phyloP scores from a whole-genome alignment of 1,284 basidiomycete species.

The Irpex sp. region DNA sequence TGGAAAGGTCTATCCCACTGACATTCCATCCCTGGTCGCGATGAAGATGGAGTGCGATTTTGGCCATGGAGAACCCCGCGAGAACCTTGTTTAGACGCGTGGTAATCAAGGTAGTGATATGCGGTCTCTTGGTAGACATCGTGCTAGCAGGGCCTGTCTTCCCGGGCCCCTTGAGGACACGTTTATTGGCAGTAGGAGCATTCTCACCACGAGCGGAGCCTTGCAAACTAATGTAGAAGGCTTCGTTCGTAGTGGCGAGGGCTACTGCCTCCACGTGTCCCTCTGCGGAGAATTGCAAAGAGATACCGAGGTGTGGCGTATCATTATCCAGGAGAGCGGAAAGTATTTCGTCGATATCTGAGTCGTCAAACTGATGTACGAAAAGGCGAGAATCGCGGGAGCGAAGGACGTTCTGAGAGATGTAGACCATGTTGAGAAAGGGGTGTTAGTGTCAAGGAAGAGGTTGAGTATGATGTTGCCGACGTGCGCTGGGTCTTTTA shows the following conservation, averaged over 20 bases:
- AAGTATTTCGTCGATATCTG: background rate
- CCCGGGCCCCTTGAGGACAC: background rate
- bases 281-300: background rate
- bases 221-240: background rate
- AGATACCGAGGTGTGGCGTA: background rate
- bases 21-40: constrained; percentile 1
- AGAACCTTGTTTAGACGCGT: background rate
- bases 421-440: background rate
- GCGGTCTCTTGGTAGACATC: background rate
- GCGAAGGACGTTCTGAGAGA: background rate
- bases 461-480: background rate
- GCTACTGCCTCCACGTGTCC: background rate
- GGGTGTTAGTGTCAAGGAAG: background rate
- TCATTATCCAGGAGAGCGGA: background rate
- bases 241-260: background rate
- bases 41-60: constrained; percentile 3
- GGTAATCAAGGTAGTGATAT: background rate
- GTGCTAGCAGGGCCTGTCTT: background rate
- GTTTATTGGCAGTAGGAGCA: background rate
- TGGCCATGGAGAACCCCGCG: constrained; percentile 8
- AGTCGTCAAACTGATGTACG: background rate
- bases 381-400: background rate
- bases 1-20: constrained; percentile 6
- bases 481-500: background rate
- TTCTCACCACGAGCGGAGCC: background rate